Evolutionary conservation across 768 basidiomycete species (phyloP), one percentile per base, ranked within the genome.

Genomic region (Phylloporus scabripes): DNA sequence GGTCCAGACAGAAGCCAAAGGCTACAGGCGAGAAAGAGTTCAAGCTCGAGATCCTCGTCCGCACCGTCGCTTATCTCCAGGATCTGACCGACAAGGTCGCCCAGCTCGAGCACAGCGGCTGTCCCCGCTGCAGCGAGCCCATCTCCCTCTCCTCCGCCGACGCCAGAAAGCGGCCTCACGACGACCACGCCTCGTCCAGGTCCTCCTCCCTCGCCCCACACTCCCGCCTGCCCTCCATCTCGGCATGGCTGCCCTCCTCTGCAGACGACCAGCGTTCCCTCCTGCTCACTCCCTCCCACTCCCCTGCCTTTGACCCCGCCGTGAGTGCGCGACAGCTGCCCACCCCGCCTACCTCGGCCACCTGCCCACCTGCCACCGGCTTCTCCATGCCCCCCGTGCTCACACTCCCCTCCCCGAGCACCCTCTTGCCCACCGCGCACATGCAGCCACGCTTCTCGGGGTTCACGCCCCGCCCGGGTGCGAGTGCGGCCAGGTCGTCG

Each of bases 21-120:
- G 29, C 50, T 26, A 68, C 74, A 4, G 83, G 80, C 59, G 87
- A 85, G 58, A 88, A 88, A 61, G 91, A 94, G 68, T 94, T 92
- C 75, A 95, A 94, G 70, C 75, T 95, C 21, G 92, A 94, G 70
- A 87, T 93, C 41, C 78, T 94, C 44, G 82, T 90, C 53, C 73
- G 87, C 59, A 90, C 91, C 0, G 91, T 94, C 11, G 66, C 79
- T 1, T 90, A 83, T 67, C 77, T 93, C 68, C 76, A 85, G 66
- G 81, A 85, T 50, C 74, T 93, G 37, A 70, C 87, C 4, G 67
- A 71, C 28, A 76, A 72, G 42, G 80, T 90, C 50, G 52, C 54
- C 36, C 62, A 61, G n/a, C 69, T 81, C 21, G 77, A 78, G 50
- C 50, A 48, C 15, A 31, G 36, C 34, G 52, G 67, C 21, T 63